A percentile compares a stretch with the other conserved stretches of the same genome.
phyloP scores from a whole-genome alignment of 495 filamentous ascomycete genomes.

The Neurospora sp. region DNA sequence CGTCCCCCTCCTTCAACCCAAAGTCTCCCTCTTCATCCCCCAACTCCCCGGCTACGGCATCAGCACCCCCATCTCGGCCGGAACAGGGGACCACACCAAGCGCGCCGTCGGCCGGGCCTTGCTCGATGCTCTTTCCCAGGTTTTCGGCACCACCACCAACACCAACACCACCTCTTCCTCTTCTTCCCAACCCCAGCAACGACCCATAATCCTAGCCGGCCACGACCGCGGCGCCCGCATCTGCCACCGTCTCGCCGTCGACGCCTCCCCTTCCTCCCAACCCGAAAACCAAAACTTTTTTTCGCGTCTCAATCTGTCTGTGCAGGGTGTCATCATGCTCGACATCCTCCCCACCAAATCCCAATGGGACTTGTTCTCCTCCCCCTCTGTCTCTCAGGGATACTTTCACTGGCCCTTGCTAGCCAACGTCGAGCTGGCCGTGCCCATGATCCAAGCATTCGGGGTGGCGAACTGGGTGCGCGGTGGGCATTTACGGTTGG shows the following conservation, averaged over 20 bases:
- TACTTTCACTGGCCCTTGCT: slow-evolving; percentile 44
- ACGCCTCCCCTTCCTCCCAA: neutral
- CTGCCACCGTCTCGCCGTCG: slow-evolving; percentile 34
- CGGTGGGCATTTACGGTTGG: slow-evolving; percentile 20
- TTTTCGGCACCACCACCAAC: slow-evolving; percentile 4
- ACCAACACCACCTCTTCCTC: too few species aligned
- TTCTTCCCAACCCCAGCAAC: too few species aligned
- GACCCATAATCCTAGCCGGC: slow-evolving; percentile 24
- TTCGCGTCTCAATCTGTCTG: neutral
- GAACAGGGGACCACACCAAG: slow-evolving; percentile 15
- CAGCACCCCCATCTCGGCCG: slow-evolving; percentile 14
- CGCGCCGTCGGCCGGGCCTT: slow-evolving; percentile 26
- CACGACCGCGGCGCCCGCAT: slow-evolving; percentile 42
- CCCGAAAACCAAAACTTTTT: neutral
- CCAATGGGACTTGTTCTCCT: slow-evolving; percentile 25
- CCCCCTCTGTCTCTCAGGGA: slow-evolving; percentile 15
- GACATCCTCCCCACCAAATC: slow-evolving; percentile 41
- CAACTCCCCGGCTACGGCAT: slow-evolving; percentile 41
- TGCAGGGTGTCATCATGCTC: slow-evolving; percentile 27
- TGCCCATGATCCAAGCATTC: slow-evolving; percentile 32
- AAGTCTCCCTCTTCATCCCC: slow-evolving; percentile 28
- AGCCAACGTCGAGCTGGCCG: slow-evolving; percentile 34
- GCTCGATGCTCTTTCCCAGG: slow-evolving; percentile 19
- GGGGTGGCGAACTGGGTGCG: slow-evolving; percentile 30
- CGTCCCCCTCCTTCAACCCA: slow-evolving; percentile 4